Evolutionary conservation across 331 rosid species (phyloP).

Genomic region (Saraca asoca): DNA sequence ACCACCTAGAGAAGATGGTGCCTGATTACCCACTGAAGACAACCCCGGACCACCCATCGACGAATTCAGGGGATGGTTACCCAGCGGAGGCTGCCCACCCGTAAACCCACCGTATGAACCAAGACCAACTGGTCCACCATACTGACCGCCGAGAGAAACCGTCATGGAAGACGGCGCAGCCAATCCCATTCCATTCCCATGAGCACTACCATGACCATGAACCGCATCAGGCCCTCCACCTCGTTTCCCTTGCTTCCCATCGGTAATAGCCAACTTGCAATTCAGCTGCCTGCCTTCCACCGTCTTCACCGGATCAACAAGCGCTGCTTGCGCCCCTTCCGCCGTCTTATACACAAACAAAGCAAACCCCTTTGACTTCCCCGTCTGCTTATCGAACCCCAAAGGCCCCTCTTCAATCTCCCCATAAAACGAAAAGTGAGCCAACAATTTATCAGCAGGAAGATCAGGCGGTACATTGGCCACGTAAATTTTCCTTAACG

Average conservation of each 20-base stretch:
- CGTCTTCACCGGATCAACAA: conserved; percentile 71
- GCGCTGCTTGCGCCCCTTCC: conserved; percentile 83
- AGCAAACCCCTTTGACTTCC: conserved; percentile 84
- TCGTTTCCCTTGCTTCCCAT: conserved; percentile 77
- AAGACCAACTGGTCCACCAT: conserved; percentile 54
- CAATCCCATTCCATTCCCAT: conserved; percentile 76
- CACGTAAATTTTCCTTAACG: conserved; percentile 73
- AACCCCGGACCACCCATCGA: conserved; percentile 62
- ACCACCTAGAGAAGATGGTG: conserved; percentile 51
- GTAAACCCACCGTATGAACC: conserved; percentile 71
- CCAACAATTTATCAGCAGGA: conserved; percentile 69
- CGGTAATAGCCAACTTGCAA: conserved; percentile 74
- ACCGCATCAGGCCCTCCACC: conserved; percentile 49
- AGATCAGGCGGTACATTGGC: conserved; percentile 85
- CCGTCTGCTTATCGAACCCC: conserved; percentile 90
- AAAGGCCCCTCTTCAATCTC: conserved; percentile 94
- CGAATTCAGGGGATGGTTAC: conserved; percentile 60
- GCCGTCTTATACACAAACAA: conserved; percentile 76
- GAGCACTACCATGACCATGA: conserved; percentile 50
- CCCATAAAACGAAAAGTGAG: conserved; percentile 70
- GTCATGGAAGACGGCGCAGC: conserved; percentile 50
- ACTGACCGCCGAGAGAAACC: conserved; percentile 51
- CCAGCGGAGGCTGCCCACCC: conserved; percentile 65
- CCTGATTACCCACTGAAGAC: conserved; percentile 58
- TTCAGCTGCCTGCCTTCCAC: conserved; percentile 76